Evolutionary conservation across 495 filamentous ascomycete genomes (phyloP).

Genomic region (Articulospora tetracladia): DNA sequence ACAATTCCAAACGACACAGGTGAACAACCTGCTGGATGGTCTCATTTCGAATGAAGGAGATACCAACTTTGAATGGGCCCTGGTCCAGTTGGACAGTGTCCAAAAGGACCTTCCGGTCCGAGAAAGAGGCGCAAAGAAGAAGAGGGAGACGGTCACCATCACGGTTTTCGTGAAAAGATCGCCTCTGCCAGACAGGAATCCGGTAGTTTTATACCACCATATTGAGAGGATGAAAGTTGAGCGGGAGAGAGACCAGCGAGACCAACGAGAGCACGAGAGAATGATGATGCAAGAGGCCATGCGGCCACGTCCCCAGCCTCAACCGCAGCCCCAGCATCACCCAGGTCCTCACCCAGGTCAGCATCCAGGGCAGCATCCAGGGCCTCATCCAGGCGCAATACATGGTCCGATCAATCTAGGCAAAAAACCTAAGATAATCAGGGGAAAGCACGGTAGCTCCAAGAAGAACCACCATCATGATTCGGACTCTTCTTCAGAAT

Average conservation of each 20-base stretch:
- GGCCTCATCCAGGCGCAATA: neutral
- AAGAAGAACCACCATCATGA: neutral
- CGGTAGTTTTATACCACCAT: constrained; percentile 8
- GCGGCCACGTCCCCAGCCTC: constrained; percentile 7
- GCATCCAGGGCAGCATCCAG: neutral
- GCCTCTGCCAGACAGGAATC: constrained; percentile 7
- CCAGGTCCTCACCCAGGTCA: neutral
- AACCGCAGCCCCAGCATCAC: constrained; percentile 3
- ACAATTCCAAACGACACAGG: constrained; percentile 9
- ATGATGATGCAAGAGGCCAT: neutral
- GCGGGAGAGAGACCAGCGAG: neutral
- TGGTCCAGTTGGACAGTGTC: constrained; percentile 20
- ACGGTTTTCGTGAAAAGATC: constrained; percentile 19
- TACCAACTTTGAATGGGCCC: constrained; percentile 17
- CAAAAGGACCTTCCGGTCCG: neutral
- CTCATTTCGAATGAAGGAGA: constrained; percentile 11
- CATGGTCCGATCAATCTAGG: neutral
- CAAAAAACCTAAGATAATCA: neutral
- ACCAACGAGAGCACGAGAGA: neutral
- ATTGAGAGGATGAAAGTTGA: constrained; percentile 13
- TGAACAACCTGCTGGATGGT: constrained; percentile 16
- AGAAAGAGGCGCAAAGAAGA: neutral
- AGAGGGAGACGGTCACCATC: constrained; percentile 18
- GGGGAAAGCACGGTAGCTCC: neutral
- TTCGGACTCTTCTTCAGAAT: neutral